Evolutionary conservation across 306 rosid genomes (phyloP), one percentile per base, ranked within the genome.

Genomic region (Alnus rubra): DNA sequence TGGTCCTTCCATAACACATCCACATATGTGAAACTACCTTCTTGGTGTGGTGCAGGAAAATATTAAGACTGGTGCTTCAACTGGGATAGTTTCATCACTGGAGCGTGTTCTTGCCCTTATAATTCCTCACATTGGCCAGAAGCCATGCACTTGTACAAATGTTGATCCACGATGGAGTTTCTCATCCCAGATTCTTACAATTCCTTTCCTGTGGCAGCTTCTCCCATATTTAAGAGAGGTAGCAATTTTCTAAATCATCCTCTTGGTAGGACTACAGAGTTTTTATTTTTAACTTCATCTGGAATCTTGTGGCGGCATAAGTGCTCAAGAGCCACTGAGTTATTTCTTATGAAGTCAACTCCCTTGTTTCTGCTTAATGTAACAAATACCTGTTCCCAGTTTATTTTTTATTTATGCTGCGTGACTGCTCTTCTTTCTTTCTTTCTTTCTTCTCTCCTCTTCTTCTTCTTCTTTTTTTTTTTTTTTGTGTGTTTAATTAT

Each of bases 201-300:
- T 95, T 87, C 97, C 98, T 79, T 90, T 89, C 84, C 54, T 92
- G 80, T 95, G 98, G 98, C 87, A 83, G 82, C 82, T 82, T 83
- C 89, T 95, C 82, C 95, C 97, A 11, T 78, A 82, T 84, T 82
- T 92, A 75, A 86, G 85, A 86, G 93, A 90, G 97, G 98, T 94
- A 88, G 71, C 28, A 49, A 12, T 71, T 73, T 82, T 65, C 23
- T 54, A 13, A n/a, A 54, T 23, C 9, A 23, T 18, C 37, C 18
- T 47, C 72, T 60, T 60, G 18, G 31, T 39, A 33, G 39, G 47
- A 23, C 12, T 69, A 11, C 47, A 42, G 47, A 12, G n/a, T 47
- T 70, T 8, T 37, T 11, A 48, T 12, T 70, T 70, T 23, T 47
- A 70, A 19, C 9, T 70, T 44, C 37, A 47, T 44, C 39, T 48